phyloP scores from a whole-genome alignment of 1,284 basidiomycete genomes.

The Naganishia liquefaciens region DNA sequence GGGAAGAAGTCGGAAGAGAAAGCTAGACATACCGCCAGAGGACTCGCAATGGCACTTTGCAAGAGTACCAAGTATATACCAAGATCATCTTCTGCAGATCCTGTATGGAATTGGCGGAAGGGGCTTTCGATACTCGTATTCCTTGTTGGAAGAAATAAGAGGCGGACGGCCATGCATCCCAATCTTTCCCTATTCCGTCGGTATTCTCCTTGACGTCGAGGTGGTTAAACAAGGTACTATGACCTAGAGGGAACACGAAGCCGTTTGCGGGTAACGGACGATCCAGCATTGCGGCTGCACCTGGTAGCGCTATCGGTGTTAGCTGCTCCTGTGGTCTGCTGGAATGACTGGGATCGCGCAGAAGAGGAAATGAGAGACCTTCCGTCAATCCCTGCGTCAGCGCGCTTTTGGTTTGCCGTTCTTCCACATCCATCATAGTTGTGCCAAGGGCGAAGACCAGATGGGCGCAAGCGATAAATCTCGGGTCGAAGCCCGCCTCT shows the following conservation, averaged over 20 bases:
- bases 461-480: slow-evolving; percentile 14
- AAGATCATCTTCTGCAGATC: slow-evolving; percentile 24
- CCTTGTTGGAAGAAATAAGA: slow-evolving; percentile 9
- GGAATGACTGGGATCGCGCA: neutral
- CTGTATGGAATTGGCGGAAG: neutral
- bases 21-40: slow-evolving; percentile 3
- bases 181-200: slow-evolving; percentile 8
- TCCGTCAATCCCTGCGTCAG: neutral
- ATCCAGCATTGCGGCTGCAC: slow-evolving; percentile 11
- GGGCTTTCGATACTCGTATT: neutral
- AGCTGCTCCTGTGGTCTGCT: neutral
- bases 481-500: neutral
- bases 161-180: neutral
- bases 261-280: slow-evolving; percentile 16
- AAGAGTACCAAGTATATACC: slow-evolving; percentile 13
- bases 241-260: slow-evolving; percentile 11
- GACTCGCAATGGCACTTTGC: slow-evolving; percentile 12
- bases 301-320: neutral
- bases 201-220: slow-evolving; percentile 11
- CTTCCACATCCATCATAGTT: slow-evolving; percentile 15
- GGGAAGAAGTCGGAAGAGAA: neutral
- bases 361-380: neutral
- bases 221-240: slow-evolving; percentile 16
- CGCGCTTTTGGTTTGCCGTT: slow-evolving; percentile 13
- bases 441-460: slow-evolving; percentile 17